Conservation (phyloP, 2,329 filamentous ascomycete genomes). For the Aspergillus puulaauensis region DNA sequence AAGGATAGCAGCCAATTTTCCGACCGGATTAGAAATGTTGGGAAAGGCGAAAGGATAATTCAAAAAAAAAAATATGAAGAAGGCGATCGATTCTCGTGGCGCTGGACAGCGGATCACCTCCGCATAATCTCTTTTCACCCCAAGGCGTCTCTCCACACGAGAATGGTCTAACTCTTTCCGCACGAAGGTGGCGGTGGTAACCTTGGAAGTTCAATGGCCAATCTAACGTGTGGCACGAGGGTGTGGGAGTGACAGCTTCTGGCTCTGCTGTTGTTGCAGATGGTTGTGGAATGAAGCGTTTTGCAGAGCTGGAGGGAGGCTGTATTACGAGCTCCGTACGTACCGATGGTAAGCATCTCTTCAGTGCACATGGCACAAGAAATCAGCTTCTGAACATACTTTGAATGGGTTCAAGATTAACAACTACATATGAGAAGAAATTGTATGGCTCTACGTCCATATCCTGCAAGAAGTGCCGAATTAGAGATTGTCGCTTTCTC, state of each 20-base stretch:
- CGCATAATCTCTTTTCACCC: slow-evolving; percentile 2
- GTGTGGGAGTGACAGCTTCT: not conserved
- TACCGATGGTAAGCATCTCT: not conserved
- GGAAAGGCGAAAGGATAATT: not conserved
- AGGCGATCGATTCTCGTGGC: not conserved
- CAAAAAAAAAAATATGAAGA: not conserved
- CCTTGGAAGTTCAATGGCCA: not conserved
- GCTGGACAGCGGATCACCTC: not conserved
- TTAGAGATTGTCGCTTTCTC: not conserved
- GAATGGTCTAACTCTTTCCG: not conserved
- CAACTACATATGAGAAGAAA: not conserved
- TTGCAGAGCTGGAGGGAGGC: not conserved
- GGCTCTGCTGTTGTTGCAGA: not conserved
- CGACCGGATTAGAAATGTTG: not conserved
- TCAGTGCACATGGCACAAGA: not conserved
- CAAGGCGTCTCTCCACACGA: not conserved
- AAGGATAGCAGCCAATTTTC: not conserved
- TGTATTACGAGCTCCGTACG: slow-evolving; percentile 8
- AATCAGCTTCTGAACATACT: not conserved
- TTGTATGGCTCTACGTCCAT: not conserved
- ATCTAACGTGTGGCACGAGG: not conserved
- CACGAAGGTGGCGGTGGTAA: not conserved
- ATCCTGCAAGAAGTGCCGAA: not conserved
- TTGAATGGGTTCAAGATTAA: not conserved
- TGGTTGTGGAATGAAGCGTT: not conserved